Conservation (phyloP, 805 yeast species). For the Diddensiella caesifluorescens region DNA sequence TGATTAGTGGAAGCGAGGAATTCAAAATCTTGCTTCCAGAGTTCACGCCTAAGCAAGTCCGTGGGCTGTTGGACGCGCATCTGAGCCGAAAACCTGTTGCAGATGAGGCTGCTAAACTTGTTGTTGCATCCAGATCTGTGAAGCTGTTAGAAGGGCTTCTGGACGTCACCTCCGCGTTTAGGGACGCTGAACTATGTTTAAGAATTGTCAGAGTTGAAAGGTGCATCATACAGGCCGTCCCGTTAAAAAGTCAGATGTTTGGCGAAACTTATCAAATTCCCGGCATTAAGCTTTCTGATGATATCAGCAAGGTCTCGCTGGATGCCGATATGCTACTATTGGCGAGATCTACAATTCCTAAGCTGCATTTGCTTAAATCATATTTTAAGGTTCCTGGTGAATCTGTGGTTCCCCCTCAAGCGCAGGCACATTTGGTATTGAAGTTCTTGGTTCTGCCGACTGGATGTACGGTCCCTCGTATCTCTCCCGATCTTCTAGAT, state of each 20-base stretch:
- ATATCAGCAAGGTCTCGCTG: slow-evolving; percentile 6
- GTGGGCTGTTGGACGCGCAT: slow-evolving; percentile 50
- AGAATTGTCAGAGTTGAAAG: slow-evolving; percentile 63
- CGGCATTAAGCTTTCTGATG: slow-evolving; percentile 38
- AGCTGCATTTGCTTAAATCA: slow-evolving; percentile 60
- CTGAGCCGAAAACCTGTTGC: slow-evolving; percentile 45
- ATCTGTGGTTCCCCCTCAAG: slow-evolving; percentile 61
- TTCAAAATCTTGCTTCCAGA: slow-evolving; percentile 41
- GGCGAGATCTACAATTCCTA: slow-evolving; percentile 56
- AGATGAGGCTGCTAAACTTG: slow-evolving; percentile 36
- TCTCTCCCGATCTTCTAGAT: slow-evolving; percentile 19
- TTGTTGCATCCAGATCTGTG: slow-evolving; percentile 59
- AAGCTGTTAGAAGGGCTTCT: slow-evolving; percentile 63
- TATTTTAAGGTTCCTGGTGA: slow-evolving; percentile 79
- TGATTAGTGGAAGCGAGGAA: slow-evolving; percentile 66
- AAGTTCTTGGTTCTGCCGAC: slow-evolving; percentile 76
- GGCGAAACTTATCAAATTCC: slow-evolving; percentile 81
- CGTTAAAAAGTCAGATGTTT: slow-evolving; percentile 41
- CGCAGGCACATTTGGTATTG: slow-evolving; percentile 68
- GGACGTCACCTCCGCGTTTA: slow-evolving; percentile 77
- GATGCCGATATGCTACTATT: slow-evolving; percentile 14
- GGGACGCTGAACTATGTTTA: slow-evolving; percentile 59
- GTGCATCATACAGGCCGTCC: slow-evolving; percentile 70
- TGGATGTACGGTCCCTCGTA: slow-evolving; percentile 34
- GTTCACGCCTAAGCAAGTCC: slow-evolving; percentile 43